These are phyloP conservation scores for Rhodotorula sp. DNA, from an alignment of 1,284 basidiomycete species.

Conservation along the genomic window DNA sequence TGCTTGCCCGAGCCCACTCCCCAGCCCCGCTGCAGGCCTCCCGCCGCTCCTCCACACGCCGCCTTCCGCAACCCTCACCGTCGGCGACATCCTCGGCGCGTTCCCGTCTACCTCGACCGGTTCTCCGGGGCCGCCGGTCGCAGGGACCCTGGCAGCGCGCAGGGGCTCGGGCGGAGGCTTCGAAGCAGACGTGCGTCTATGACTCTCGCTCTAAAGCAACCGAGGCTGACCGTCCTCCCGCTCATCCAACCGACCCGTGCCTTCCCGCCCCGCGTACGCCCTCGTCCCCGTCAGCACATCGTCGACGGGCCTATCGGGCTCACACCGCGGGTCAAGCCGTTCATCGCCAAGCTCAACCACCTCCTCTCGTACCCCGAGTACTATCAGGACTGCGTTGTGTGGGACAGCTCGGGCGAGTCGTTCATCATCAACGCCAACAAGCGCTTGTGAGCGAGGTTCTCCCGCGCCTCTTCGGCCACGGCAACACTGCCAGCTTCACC, in stretches of 20 bases:
- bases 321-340: constrained; percentile 28
- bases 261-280: too few relatives aligned
- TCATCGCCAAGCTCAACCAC: constrained; percentile 32
- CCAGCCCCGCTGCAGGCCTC: background rate
- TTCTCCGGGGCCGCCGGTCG: too few relatives aligned
- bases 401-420: constrained; percentile 25
- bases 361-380: constrained; percentile 16
- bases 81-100: background rate
- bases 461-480: constrained; percentile 23
- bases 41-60: background rate
- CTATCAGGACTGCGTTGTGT: constrained; percentile 28
- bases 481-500: constrained; percentile 31
- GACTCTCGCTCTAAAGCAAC: too few relatives aligned
- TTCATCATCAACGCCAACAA: constrained; percentile 31
- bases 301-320: constrained; percentile 1
- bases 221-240: too few relatives aligned
- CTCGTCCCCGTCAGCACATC: background rate
- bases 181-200: background rate
- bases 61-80: background rate
- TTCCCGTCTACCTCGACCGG: background rate
- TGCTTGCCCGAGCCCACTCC: background rate
- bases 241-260: too few relatives aligned
- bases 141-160: background rate
- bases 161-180: background rate
- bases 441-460: constrained; percentile 22